phyloP scores from a whole-genome alignment of 768 basidiomycete species.

The Mycena filopes region DNA sequence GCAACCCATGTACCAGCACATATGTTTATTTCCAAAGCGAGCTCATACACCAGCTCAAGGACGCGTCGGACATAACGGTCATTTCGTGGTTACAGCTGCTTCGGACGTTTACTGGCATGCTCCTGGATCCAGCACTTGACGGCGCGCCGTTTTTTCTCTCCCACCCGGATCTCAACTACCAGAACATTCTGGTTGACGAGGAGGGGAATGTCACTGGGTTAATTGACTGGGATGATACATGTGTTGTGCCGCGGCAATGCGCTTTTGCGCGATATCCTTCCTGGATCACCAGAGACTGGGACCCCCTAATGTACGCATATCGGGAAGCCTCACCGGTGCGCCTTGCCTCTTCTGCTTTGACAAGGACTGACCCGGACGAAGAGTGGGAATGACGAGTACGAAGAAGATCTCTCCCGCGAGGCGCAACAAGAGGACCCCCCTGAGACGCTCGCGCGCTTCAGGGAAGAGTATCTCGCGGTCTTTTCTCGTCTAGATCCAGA shows the following conservation, averaged over 20 bases:
- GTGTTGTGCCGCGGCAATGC: conserved; percentile 31
- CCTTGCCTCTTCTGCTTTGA: background rate
- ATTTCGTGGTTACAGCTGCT: conserved; percentile 18
- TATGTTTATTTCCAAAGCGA: conserved; percentile 15
- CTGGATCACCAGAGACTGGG: conserved; percentile 42
- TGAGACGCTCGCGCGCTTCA: conserved; percentile 15
- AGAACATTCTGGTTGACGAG: conserved; percentile 41
- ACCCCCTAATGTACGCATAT: conserved; percentile 35
- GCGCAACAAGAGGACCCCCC: conserved; percentile 11
- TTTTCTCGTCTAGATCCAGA: conserved; percentile 2
- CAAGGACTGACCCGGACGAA: background rate
- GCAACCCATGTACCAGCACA: conserved; percentile 20
- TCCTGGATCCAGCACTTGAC: conserved; percentile 35
- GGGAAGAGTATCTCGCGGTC: conserved; percentile 15
- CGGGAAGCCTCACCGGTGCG: conserved; percentile 1
- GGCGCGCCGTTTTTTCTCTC: conserved; percentile 39
- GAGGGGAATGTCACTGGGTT: conserved; percentile 38
- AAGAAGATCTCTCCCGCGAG: conserved; percentile 13
- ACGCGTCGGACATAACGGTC: conserved; percentile 1
- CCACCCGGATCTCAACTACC: conserved; percentile 38
- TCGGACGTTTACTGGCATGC: conserved; percentile 19
- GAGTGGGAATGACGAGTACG: background rate
- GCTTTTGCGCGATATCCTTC: conserved; percentile 39
- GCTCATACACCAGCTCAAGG: conserved; percentile 4
- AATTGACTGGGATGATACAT: conserved; percentile 41